Conservation (phyloP, 2,329 filamentous ascomycete species). For the Moelleriella libera region DNA sequence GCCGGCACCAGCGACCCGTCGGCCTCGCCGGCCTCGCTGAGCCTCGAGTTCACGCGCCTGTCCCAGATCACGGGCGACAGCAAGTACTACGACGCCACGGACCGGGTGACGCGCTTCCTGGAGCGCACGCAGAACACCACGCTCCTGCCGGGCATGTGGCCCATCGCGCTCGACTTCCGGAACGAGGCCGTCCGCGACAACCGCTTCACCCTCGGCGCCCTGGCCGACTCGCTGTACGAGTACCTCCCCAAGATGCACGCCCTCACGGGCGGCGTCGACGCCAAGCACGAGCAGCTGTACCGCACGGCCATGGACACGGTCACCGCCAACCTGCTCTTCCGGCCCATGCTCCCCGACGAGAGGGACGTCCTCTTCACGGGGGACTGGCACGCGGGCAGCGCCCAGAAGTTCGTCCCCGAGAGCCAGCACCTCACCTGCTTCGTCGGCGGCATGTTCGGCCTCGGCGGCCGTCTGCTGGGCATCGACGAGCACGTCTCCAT, state of each 20-base stretch:
- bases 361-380: conserved; percentile 41
- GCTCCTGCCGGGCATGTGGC: conserved; percentile 66
- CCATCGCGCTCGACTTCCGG: conserved; percentile 42
- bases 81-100: conserved; percentile 67
- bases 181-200: conserved; percentile 37
- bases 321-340: conserved; percentile 51
- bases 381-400: conserved; percentile 13
- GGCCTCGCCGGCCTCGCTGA: conserved; percentile 48
- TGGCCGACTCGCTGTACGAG: conserved; percentile 45
- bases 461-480: conserved; percentile 46
- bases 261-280: conserved; percentile 47
- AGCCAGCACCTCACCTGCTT: conserved; percentile 39
- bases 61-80: conserved; percentile 57
- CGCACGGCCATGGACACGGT: conserved; percentile 46
- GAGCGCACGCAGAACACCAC: conserved; percentile 54
- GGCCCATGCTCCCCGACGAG: conserved; percentile 48
- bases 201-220: conserved; percentile 36
- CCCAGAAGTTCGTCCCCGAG: conserved; percentile 13
- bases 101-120: conserved; percentile 58
- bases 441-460: conserved; percentile 52
- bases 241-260: conserved; percentile 50
- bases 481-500: conserved; percentile 32
- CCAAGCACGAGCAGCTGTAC: conserved; percentile 53
- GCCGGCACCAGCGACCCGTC: conserved; percentile 33
- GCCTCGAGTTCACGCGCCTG: conserved; percentile 61